Percentiles rank a stretch among this genome's conserved stretches.
Conservation (phyloP, 371 early-diverging fungal species). For the Blakeslea trispora region DNA sequence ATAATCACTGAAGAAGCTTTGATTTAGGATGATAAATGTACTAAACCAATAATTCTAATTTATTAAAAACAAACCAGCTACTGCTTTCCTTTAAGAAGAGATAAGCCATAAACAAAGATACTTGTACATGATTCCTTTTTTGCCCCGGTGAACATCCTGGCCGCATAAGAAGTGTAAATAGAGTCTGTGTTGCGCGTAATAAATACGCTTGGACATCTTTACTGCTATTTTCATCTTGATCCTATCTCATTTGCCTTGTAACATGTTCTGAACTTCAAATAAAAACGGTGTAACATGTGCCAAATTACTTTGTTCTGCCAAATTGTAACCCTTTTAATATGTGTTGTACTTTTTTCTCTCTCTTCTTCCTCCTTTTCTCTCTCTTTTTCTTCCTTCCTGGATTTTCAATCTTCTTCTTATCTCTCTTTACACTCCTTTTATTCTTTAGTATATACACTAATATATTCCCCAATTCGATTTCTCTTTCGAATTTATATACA, state of each 20-base stretch:
- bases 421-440: not conserved
- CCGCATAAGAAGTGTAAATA: no score
- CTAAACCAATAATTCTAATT: no score
- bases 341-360: constrained; percentile 11
- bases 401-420: constrained; percentile 3
- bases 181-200: no score
- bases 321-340: constrained; percentile 52
- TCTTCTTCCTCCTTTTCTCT: not conserved
- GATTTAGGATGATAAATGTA: no score
- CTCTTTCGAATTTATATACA: constrained; percentile 3
- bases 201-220: no score
- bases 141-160: no score
- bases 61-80: no score
- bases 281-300: constrained; percentile 23
- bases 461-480: not conserved
- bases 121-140: no score
- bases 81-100: no score
- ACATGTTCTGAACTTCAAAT: no score
- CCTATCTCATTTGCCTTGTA: not conserved
- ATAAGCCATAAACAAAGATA: no score
- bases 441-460: not conserved
- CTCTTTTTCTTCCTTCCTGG: constrained; percentile 4
- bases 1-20: no score
- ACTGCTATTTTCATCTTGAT: not conserved
- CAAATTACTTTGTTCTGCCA: constrained; percentile 63